These are phyloP conservation scores for Penicillium sp. DNA, from an alignment of 2,329 filamentous ascomycete species.

Conservation along the genomic window DNA sequence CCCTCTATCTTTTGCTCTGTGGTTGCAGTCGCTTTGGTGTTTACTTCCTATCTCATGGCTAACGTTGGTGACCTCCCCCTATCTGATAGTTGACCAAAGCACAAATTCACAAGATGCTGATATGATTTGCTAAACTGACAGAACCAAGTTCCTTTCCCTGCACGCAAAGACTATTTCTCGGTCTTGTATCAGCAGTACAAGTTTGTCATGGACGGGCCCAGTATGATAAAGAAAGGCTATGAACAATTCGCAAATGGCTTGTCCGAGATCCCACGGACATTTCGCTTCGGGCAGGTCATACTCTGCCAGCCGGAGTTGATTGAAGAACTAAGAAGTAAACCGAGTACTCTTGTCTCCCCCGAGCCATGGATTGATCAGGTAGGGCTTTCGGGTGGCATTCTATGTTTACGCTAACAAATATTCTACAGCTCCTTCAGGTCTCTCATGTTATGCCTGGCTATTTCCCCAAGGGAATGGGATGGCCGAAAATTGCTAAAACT, in stretches of 20 bases:
- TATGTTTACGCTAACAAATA: neutral
- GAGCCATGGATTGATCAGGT: conserved; percentile 26
- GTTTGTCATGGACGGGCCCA: conserved; percentile 19
- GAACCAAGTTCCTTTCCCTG: conserved; percentile 10
- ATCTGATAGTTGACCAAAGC: neutral
- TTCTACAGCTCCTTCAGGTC: conserved; percentile 17
- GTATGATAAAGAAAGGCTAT: conserved; percentile 18
- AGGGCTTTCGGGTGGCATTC: neutral
- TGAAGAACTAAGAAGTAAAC: conserved; percentile 17
- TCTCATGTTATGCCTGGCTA: conserved; percentile 41
- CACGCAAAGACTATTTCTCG: conserved; percentile 4
- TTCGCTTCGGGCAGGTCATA: conserved; percentile 20
- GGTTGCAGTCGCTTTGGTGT: conserved; percentile 1
- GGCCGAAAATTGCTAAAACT: conserved; percentile 25
- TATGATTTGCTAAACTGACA: neutral
- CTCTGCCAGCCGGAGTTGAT: conserved; percentile 20
- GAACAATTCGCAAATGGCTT: conserved; percentile 13
- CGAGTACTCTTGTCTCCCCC: conserved; percentile 14
- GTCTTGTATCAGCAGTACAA: conserved; percentile 20
- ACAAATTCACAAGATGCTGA: neutral
- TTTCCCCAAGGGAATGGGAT: conserved; percentile 17
- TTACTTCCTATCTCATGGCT: conserved; percentile 11
- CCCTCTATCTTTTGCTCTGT: neutral
- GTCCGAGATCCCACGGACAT: conserved; percentile 24
- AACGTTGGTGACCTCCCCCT: conserved; percentile 12